Conservation (phyloP, 176 grass and related monocot species). For the Stipa capillata region DNA sequence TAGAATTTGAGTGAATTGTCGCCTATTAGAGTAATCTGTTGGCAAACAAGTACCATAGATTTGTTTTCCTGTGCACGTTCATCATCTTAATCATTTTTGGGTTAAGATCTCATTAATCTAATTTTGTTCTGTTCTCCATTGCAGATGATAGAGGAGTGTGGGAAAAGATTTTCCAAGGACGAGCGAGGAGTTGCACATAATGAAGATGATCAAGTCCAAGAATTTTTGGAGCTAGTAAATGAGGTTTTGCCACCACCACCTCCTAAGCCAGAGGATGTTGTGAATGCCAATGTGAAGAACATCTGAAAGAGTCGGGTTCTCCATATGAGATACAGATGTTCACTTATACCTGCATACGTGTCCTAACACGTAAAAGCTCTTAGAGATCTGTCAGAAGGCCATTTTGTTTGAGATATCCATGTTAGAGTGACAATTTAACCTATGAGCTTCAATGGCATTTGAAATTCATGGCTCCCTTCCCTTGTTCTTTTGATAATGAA, state of each 20-base stretch:
- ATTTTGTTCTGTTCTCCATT: not conserved
- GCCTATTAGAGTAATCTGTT: not conserved
- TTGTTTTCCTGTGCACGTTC: not conserved
- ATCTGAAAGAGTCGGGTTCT: not conserved
- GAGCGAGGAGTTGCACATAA: not conserved
- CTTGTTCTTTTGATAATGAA: too few species aligned
- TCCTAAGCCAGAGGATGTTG: conserved; percentile 8
- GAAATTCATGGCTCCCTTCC: not conserved
- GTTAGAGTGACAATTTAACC: not conserved
- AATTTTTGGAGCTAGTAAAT: conserved; percentile 34
- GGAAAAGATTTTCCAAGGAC: conserved; percentile 21
- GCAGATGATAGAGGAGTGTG: conserved; percentile 49
- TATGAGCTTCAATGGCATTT: not conserved
- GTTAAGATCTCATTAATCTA: not conserved
- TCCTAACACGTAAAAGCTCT: not conserved
- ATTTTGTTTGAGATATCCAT: not conserved
- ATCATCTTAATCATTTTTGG: not conserved
- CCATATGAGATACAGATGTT: not conserved
- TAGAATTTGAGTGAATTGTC: not conserved
- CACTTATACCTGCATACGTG: not conserved
- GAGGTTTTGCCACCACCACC: conserved; percentile 38
- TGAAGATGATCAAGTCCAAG: conserved; percentile 8
- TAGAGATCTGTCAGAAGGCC: not conserved
- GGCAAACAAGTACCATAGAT: not conserved
- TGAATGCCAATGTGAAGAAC: not conserved